These are phyloP conservation scores for Huntiella savannae DNA, from an alignment of 2,329 filamentous ascomycete genomes.

Conservation along the genomic window DNA sequence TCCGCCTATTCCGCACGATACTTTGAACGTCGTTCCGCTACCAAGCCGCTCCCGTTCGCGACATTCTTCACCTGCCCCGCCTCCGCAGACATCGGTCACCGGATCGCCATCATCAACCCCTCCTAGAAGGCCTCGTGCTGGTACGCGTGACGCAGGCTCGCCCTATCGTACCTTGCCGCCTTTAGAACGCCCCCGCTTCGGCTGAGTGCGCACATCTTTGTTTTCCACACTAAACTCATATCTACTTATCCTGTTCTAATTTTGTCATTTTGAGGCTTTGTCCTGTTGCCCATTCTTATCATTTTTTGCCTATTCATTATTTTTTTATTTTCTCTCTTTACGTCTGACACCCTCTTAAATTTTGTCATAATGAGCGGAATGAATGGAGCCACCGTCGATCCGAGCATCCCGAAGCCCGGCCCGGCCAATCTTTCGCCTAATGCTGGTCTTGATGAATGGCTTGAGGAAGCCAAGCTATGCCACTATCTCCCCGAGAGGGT, in stretches of 20 bases:
- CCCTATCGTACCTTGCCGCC: conserved; percentile 8
- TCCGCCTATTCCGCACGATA: conserved; percentile 9
- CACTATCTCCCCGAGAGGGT: conserved; percentile 88
- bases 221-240: neutral
- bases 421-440: conserved; percentile 69
- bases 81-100: too few relatives aligned
- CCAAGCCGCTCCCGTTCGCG: conserved; percentile 9
- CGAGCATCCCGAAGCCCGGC: conserved; percentile 64
- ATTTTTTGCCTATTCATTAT: conserved; percentile 2
- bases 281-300: neutral
- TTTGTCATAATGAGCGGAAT: neutral
- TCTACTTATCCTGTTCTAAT: neutral
- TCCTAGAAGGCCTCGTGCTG: conserved; percentile 10
- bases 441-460: conserved; percentile 85
- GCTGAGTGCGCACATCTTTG: conserved; percentile 6
- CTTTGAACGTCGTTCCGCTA: conserved; percentile 7
- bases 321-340: neutral
- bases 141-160: conserved; percentile 11
- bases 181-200: conserved; percentile 10
- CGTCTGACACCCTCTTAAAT: neutral
- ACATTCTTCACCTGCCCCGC: conserved; percentile 8
- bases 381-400: conserved; percentile 3
- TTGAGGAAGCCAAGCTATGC: conserved; percentile 90
- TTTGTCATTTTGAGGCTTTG: neutral
- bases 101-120: conserved; percentile 6